Evolutionary conservation across 768 basidiomycete genomes (phyloP).

Genomic region (Hortiboletus campestris): DNA sequence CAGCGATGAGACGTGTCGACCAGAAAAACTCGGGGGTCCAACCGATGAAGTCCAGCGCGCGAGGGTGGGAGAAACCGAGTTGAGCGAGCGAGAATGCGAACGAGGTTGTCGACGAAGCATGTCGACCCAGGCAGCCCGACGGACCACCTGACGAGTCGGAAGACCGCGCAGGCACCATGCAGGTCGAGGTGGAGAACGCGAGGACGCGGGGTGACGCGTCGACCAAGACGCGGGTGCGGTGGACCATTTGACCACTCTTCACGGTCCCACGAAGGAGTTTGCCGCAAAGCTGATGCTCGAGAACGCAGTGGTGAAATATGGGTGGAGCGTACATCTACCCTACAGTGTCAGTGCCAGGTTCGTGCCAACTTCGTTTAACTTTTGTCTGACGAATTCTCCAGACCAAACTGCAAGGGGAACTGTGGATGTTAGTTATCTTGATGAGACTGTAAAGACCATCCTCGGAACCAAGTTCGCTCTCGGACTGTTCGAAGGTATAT

Average conservation of each 20-base stretch:
- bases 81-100: too few relatives aligned
- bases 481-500: slow-evolving; percentile 59
- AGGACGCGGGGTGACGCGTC: too few relatives aligned
- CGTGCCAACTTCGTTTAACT: neutral
- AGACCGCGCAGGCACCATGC: too few relatives aligned
- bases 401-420: slow-evolving; percentile 53
- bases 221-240: slow-evolving; percentile 70
- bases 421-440: slow-evolving; percentile 45
- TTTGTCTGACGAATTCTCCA: slow-evolving; percentile 16
- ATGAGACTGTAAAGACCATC: slow-evolving; percentile 53
- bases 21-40: too few relatives aligned
- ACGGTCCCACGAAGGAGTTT: slow-evolving; percentile 58
- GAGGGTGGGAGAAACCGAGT: too few relatives aligned
- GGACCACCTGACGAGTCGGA: too few relatives aligned
- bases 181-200: too few relatives aligned
- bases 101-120: too few relatives aligned
- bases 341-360: slow-evolving; percentile 60
- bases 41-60: too few relatives aligned
- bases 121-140: too few relatives aligned
- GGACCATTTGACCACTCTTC: slow-evolving; percentile 53
- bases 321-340: slow-evolving; percentile 50
- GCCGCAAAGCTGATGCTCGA: slow-evolving; percentile 47
- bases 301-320: slow-evolving; percentile 23
- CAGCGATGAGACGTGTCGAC: too few relatives aligned
- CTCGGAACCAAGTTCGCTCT: slow-evolving; percentile 32